Percentiles rank a stretch among this genome's conserved stretches.
Evolutionary conservation across 1,284 basidiomycete species (phyloP).

Genomic region (Trametes sp.): DNA sequence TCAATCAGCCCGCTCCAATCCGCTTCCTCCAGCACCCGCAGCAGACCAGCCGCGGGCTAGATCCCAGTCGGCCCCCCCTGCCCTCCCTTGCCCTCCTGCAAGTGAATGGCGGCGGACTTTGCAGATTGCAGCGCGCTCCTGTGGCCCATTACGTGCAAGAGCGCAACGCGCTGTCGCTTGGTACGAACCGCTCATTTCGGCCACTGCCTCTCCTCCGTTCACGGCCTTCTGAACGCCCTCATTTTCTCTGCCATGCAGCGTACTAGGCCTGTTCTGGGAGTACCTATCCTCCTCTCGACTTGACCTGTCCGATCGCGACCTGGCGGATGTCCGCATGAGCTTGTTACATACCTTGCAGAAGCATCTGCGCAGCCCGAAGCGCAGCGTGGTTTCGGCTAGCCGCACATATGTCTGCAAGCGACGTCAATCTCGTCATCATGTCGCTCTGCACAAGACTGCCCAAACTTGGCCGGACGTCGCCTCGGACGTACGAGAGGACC

Average conservation of each 20-base stretch:
- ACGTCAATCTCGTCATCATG: constrained; percentile 13
- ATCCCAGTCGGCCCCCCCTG: neutral
- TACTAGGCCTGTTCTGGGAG: neutral
- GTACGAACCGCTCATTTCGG: constrained; percentile 18
- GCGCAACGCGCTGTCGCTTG: constrained; percentile 8
- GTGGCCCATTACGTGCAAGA: constrained; percentile 11
- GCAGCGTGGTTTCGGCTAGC: constrained; percentile 1
- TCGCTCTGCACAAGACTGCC: neutral
- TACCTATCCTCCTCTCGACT: constrained; percentile 8
- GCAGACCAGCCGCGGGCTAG: neutral
- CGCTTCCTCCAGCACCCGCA: neutral
- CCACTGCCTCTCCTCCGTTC: constrained; percentile 9
- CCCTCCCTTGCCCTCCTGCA: neutral
- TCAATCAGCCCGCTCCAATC: constrained; percentile 5
- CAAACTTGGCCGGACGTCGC: neutral
- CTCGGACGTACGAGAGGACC: too few species aligned
- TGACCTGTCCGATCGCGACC: constrained; percentile 17
- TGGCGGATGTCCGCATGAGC: constrained; percentile 2
- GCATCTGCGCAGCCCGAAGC: neutral
- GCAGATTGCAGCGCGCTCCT: neutral
- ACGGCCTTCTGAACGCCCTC: constrained; percentile 14
- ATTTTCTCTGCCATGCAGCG: constrained; percentile 17
- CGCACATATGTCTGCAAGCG: constrained; percentile 15
- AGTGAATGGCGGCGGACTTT: neutral
- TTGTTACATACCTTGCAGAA: neutral